Evolutionary conservation across 2,329 filamentous ascomycete species (phyloP).

Genomic region (Colletotrichum lupini): DNA sequence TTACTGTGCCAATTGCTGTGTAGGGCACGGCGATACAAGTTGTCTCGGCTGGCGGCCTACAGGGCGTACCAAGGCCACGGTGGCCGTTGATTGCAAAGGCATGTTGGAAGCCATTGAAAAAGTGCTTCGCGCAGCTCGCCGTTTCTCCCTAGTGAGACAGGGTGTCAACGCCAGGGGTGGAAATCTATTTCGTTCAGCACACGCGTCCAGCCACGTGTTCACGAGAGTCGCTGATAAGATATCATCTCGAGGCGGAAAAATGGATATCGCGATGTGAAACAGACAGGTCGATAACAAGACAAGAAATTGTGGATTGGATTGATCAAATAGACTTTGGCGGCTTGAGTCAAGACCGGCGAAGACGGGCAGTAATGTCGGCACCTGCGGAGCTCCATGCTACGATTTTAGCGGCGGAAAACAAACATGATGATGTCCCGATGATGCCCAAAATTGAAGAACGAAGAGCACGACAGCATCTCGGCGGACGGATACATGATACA

Average conservation of each 20-base stretch:
- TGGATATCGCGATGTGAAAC: constrained; percentile 23
- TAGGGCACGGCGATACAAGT: neutral
- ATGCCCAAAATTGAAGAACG: neutral
- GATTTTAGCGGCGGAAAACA: neutral
- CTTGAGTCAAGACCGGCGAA: constrained; percentile 23
- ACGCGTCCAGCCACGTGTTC: constrained; percentile 32
- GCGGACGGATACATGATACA: neutral
- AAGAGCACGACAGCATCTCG: neutral
- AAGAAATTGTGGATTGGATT: constrained; percentile 19
- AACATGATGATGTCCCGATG: neutral
- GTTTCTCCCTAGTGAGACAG: neutral
- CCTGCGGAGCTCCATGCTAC: neutral
- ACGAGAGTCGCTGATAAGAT: neutral
- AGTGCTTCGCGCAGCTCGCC: neutral
- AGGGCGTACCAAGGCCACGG: neutral
- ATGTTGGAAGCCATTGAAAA: neutral
- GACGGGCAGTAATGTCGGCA: neutral
- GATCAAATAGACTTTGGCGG: constrained; percentile 26
- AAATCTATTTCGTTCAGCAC: constrained; percentile 14
- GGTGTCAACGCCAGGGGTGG: neutral
- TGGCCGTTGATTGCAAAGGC: neutral
- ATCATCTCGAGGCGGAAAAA: constrained; percentile 10
- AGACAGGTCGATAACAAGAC: neutral
- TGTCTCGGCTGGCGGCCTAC: neutral
- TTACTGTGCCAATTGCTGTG: neutral